Base-by-base conservation (phyloP, 1,284 basidiomycete species). In the Boletus subluridellus region DNA sequence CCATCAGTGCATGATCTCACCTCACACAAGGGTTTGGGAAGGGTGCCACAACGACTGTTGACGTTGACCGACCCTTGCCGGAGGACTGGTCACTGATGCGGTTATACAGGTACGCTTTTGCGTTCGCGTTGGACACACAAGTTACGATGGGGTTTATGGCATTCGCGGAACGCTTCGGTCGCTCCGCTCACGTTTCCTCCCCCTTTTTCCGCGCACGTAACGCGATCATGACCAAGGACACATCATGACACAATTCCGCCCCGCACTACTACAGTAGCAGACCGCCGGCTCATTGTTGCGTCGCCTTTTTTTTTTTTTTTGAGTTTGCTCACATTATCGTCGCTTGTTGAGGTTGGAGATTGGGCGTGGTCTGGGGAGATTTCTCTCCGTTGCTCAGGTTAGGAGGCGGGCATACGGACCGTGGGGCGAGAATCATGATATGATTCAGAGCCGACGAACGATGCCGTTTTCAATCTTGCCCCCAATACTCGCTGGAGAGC, bases 91-190 rank as follows among this genome's bases (percentile, higher is more conserved):
- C 51, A 34, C 24, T 1, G 51, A 34, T 51, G 28, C 38, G 41
- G 45, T 37, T 46, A 42, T 21, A 38, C 41, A 61, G 59, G 64
- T 41, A 62, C 38, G 28, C 37, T 45, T 47, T 61, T 48, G 48
- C 38, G 32, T 55, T 41, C 41, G 49, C 11, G 32, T 47, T 60
- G 51, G 47, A 28, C 15, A 11, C 5, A 17, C 51, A 55, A 26
- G 56, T 60, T 49, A 52, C 52, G 64, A 64, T 26, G 39, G 9
- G 14, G 2, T 11, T 68, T 68, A 65, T 68, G 64, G 55, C 64
- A 66, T 56, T 21, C 32, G 21, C 32, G 45, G 46, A 30, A 34
- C 49, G 56, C 37, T 38, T 52, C 48, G 42, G 52, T 49, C 50
- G 37, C 21, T 46, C 48, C 47, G 15, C 38, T 34, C 51, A 39